Conservation (phyloP, 1,284 basidiomycete species). For the Cutaneotrichosporon daszewskae region DNA sequence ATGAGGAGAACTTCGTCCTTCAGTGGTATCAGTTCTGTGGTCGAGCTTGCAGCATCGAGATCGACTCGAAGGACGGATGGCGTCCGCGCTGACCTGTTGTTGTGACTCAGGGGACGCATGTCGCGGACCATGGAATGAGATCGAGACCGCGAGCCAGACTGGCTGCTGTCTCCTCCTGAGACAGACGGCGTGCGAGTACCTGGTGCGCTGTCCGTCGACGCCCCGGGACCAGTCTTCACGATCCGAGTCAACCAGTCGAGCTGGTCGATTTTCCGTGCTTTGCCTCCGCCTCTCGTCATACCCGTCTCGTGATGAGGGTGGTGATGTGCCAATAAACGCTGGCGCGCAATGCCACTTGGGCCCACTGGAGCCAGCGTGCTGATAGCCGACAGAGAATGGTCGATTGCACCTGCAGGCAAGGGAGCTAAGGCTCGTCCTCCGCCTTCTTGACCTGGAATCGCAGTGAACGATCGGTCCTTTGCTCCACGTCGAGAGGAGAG, state of each 20-base stretch:
- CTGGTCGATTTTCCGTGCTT: conserved; percentile 38
- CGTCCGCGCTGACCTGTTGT: background rate
- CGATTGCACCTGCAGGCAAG: background rate
- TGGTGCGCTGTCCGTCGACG: conserved; percentile 1
- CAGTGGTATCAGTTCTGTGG: conserved; percentile 54
- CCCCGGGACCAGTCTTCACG: conserved; percentile 22
- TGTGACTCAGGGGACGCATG: background rate
- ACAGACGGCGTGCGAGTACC: conserved; percentile 5
- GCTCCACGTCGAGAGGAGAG: conserved; percentile 50
- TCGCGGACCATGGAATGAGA: background rate
- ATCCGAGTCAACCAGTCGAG: conserved; percentile 47
- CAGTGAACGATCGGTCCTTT: conserved; percentile 41
- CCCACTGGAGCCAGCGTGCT: conserved; percentile 19
- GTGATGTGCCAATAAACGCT: conserved; percentile 23
- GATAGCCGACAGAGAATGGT: conserved; percentile 1
- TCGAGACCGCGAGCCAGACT: conserved; percentile 10
- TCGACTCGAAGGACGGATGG: conserved; percentile 1
- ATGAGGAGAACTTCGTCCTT: conserved; percentile 82
- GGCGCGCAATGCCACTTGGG: conserved; percentile 34
- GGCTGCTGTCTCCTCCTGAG: conserved; percentile 27
- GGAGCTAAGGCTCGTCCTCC: background rate
- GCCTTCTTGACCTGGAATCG: conserved; percentile 7
- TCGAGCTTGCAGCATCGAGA: background rate
- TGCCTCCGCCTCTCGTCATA: conserved; percentile 45
- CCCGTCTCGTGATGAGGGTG: conserved; percentile 31